Evolutionary conservation across 2,329 filamentous ascomycete species (phyloP), one percentile per base, ranked within the genome.

Genomic region (Dactylellina cionopaga): DNA sequence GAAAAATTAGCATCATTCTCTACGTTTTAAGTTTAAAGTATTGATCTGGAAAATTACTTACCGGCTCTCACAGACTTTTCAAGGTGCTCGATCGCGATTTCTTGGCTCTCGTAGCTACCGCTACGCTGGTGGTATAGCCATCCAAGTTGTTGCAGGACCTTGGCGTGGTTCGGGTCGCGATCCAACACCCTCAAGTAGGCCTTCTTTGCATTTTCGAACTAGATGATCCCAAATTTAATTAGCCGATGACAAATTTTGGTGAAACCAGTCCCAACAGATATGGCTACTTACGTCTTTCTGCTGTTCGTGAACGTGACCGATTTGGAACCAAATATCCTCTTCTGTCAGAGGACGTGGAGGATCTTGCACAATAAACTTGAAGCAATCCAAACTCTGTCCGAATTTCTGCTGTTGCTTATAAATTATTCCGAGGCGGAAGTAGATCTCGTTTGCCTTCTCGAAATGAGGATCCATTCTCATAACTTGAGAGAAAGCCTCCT

Each of bases 321-420:
- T 98, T 81, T 99, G 95, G 83, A 99, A 99, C 94, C 94, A 98
- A 72, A 99, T 99, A 77, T 99, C 95, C 80, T 98, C 94, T 80
- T 98, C 93, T 0, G 93, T 97, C 77, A 99, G 81, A 1, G 95
- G 95, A 2, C 92, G 89, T 2, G 95, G 95, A 25, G 95, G 94
- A 58, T 96, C 93, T 76, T 87, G 90, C 75, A 98, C 93, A 76
- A 99, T 99, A 80, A 96, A 98, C 81, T 95, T 95, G 84, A 99
- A 99, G 84, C 95, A 98, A 92, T 98, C 95, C 46, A 98, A 84
- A 84, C 93, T 97, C 79, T 96, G 90, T 56, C 85, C 85, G 80
- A 93, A 99, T 80, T 98, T 98, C 74, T 93, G 90, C 80, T 98
- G 95, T 78, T 98, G 94, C 81, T 99, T 99, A 84, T 98, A 98